Evolutionary conservation across 2,329 filamentous ascomycete genomes (phyloP).

Genomic region (Xylariaceae sp.): DNA sequence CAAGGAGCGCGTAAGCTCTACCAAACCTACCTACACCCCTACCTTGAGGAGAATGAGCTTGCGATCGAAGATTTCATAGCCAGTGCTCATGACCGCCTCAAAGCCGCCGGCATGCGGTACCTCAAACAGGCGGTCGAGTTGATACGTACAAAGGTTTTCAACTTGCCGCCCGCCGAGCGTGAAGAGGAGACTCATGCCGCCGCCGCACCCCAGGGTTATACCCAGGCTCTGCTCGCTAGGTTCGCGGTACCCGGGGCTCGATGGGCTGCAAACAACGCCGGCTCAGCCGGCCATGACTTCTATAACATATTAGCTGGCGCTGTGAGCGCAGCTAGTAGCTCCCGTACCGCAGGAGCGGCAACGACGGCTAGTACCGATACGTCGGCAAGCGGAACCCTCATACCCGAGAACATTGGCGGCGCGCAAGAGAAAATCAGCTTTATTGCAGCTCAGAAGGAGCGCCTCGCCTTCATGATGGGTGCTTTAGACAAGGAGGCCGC

Average conservation of each 20-base stretch:
- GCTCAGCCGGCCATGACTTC: conserved; percentile 57
- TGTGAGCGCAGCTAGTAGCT: conserved; percentile 54
- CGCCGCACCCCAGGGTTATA: conserved; percentile 57
- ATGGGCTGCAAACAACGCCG: conserved; percentile 42
- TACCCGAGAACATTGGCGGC: conserved; percentile 64
- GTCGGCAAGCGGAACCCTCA: conserved; percentile 56
- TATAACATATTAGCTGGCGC: conserved; percentile 74
- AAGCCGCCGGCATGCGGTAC: conserved; percentile 71
- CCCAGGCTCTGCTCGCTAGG: conserved; percentile 75
- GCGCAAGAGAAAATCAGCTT: conserved; percentile 67
- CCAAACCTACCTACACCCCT: conserved; percentile 79
- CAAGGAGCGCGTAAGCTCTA: conserved; percentile 88
- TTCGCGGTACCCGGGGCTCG: conserved; percentile 77
- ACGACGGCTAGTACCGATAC: conserved; percentile 22
- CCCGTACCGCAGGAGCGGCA: conserved; percentile 22
- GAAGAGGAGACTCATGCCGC: conserved; percentile 35
- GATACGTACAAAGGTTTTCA: conserved; percentile 73
- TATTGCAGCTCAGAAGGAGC: conserved; percentile 74
- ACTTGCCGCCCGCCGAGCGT: conserved; percentile 57
- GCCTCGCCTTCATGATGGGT: conserved; percentile 67
- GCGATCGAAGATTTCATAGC: conserved; percentile 90
- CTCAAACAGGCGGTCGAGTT: conserved; percentile 66
- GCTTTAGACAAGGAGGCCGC: conserved; percentile 77
- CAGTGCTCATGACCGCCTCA: conserved; percentile 72
- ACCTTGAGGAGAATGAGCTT: conserved; percentile 78